phyloP scores from a whole-genome alignment of 2,329 filamentous ascomycete species.

The Ophiostoma tasmaniense region DNA sequence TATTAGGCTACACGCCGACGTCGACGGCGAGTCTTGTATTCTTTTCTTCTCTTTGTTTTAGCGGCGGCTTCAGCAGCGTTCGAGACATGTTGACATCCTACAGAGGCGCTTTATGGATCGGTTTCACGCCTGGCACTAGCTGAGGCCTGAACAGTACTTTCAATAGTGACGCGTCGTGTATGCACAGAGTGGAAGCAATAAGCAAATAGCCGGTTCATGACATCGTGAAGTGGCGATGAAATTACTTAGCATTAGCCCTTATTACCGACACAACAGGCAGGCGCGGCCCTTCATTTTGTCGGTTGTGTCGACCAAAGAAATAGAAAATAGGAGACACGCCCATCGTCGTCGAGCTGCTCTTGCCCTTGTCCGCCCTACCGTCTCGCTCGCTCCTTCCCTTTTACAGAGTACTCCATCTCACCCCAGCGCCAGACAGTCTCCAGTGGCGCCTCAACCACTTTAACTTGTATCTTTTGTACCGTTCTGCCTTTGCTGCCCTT shows the following conservation, averaged over 20 bases:
- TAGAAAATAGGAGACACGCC: slow-evolving; percentile 1
- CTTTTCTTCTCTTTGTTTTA: neutral
- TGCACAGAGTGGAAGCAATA: too few species aligned
- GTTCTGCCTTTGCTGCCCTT: too few species aligned
- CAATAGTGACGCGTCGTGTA: neutral
- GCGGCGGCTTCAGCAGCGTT: neutral
- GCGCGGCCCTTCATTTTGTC: neutral
- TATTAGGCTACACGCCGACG: neutral
- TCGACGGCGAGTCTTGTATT: neutral
- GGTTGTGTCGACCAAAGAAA: neutral
- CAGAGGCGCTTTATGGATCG: neutral
- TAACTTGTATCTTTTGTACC: neutral
- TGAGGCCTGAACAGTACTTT: neutral
- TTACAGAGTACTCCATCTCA: neutral
- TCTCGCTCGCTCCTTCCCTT: neutral
- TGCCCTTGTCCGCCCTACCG: slow-evolving; percentile 1
- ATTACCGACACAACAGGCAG: neutral
- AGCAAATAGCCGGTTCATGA: neutral
- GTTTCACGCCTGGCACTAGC: neutral
- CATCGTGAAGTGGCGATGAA: neutral
- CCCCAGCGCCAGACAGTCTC: neutral
- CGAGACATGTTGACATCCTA: neutral
- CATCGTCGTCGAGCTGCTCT: neutral
- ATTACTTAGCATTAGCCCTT: too few species aligned
- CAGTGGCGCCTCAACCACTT: slow-evolving; percentile 4